phyloP scores from a whole-genome alignment of 108 stramenopile species.

The Asterionellopsis glacialis region DNA sequence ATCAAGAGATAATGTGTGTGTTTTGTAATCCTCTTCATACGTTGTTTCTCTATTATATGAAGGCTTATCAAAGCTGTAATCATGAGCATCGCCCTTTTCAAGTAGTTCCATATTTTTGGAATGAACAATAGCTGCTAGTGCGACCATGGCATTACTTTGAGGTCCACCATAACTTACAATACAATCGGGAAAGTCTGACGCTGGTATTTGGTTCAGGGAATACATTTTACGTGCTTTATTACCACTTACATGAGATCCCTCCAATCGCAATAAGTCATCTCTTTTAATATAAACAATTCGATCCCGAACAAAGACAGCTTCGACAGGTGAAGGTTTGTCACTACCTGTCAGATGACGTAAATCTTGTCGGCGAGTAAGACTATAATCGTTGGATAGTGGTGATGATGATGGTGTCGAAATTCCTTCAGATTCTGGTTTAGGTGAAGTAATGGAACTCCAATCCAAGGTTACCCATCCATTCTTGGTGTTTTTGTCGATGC shows the following conservation, averaged over 20 bases:
- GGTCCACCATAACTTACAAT: conserved; percentile 89
- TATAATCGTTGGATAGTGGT: not conserved
- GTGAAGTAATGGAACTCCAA: not conserved
- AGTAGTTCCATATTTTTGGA: conserved; percentile 48
- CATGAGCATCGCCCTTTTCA: not conserved
- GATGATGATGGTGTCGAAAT: not conserved
- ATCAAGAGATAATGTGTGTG: not conserved
- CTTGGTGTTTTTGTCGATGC: not conserved
- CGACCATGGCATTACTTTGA: conserved; percentile 92
- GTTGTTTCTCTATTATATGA: conserved; percentile 10
- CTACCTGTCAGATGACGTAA: not conserved
- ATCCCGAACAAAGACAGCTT: conserved; percentile 46
- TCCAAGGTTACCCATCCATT: not conserved
- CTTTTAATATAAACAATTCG: conserved; percentile 66
- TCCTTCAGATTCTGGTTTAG: not conserved
- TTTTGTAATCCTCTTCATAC: not conserved
- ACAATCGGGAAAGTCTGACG: conserved; percentile 53
- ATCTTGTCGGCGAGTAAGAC: not conserved
- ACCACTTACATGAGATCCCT: conserved; percentile 61
- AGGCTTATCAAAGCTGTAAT: conserved; percentile 3
- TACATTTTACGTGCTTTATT: conserved; percentile 86
- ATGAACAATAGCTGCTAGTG: conserved; percentile 80
- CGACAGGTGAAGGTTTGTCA: conserved; percentile 55
- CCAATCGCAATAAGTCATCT: conserved; percentile 65
- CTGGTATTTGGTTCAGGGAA: conserved; percentile 48